Percentiles rank a stretch among this genome's conserved stretches.
Evolutionary conservation across 108 stramenopile species (phyloP).

Genomic region (Hondaea fermentalgiana): DNA sequence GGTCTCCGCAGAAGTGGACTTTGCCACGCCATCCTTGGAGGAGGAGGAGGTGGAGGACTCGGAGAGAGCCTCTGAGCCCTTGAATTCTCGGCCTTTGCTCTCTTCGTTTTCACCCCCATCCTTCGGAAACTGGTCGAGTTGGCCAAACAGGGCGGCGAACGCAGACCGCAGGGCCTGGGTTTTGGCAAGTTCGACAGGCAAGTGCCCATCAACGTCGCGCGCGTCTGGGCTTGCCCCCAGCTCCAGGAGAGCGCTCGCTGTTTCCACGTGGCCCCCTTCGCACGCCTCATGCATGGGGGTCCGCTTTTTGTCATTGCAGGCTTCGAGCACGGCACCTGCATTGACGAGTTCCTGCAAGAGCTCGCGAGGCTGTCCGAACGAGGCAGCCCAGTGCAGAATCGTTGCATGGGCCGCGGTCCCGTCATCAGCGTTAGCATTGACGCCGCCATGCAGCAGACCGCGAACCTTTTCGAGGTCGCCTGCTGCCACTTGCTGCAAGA

Average conservation of each 20-base stretch:
- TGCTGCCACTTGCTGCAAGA: not conserved
- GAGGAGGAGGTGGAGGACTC: too few relatives aligned
- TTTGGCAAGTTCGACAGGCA: not conserved
- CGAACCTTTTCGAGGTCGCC: not conserved
- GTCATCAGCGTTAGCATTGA: not conserved
- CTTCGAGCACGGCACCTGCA: not conserved
- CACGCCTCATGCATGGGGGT: constrained; percentile 3
- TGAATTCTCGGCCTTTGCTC: not conserved
- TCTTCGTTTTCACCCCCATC: not conserved
- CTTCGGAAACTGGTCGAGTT: not conserved
- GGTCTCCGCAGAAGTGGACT: too few relatives aligned
- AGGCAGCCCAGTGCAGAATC: constrained; percentile 7
- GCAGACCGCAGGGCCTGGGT: not conserved
- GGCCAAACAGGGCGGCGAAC: not conserved
- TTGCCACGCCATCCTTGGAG: too few relatives aligned
- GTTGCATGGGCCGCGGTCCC: not conserved
- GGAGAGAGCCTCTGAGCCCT: too few relatives aligned
- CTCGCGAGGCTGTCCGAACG: not conserved
- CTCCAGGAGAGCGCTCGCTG: not conserved
- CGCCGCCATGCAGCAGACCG: not conserved
- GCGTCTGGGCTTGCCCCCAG: not conserved
- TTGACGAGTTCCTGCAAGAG: not conserved
- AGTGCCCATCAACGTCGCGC: not conserved
- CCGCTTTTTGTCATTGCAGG: not conserved
- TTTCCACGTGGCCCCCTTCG: not conserved